These are phyloP conservation scores for Cyberlindnera euphorbiiphila DNA, from an alignment of 805 yeast species.

Conservation along the genomic window DNA sequence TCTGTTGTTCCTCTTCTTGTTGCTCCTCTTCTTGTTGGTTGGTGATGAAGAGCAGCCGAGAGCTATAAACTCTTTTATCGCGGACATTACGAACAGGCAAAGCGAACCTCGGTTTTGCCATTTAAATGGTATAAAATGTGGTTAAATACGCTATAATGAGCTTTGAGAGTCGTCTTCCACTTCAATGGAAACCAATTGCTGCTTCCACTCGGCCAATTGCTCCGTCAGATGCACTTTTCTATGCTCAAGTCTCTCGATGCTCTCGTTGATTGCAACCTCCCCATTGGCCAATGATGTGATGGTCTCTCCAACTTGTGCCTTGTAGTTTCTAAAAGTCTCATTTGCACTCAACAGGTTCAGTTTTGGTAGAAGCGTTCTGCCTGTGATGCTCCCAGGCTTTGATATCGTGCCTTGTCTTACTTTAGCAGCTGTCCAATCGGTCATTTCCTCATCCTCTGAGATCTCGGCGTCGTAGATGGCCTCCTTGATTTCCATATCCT, in stretches of 20 bases:
- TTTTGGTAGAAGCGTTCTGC: slow-evolving; percentile 5
- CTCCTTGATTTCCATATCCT: slow-evolving; percentile 32
- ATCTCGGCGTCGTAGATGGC: slow-evolving; percentile 31
- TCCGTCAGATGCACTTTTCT: slow-evolving; percentile 2
- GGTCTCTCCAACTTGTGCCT: slow-evolving; percentile 1
- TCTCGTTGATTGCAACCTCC: not conserved
- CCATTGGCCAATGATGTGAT: slow-evolving; percentile 2
- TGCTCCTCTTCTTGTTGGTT: too few relatives aligned
- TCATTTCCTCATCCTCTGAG: slow-evolving; percentile 22
- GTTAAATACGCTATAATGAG: too few relatives aligned
- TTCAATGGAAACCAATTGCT: not conserved
- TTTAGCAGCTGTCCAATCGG: slow-evolving; percentile 20
- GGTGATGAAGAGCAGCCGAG: too few relatives aligned
- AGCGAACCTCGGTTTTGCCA: too few relatives aligned
- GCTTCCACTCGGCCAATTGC: slow-evolving; percentile 3
- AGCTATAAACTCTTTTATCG: too few relatives aligned
- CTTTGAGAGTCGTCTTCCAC: too few relatives aligned
- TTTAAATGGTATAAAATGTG: too few relatives aligned
- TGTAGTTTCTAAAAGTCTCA: slow-evolving; percentile 7
- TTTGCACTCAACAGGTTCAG: slow-evolving; percentile 7
- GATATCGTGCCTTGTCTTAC: slow-evolving; percentile 18
- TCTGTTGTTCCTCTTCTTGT: not conserved
- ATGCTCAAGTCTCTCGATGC: slow-evolving; percentile 1
- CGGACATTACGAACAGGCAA: not conserved
- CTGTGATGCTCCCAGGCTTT: too few relatives aligned